Evolutionary conservation across 306 rosid genomes (phyloP).

Genomic region (Parietaria judaica): DNA sequence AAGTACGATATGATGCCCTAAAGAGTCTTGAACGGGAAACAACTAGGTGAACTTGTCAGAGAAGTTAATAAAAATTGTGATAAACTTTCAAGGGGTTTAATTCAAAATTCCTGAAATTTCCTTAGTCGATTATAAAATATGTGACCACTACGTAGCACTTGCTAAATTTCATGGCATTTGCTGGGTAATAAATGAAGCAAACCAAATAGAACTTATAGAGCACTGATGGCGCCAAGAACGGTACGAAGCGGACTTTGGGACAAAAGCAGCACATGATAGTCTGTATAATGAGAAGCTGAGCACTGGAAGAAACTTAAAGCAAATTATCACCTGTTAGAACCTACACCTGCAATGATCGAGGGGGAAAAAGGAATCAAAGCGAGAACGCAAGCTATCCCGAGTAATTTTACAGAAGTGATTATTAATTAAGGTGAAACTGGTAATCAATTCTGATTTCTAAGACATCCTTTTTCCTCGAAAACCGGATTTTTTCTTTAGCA

Average conservation of each 20-base stretch:
- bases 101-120: slow-evolving; percentile 30
- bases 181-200: slow-evolving; percentile 14
- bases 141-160: slow-evolving; percentile 25
- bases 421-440: no score
- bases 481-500: no score
- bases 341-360: slow-evolving; percentile 37
- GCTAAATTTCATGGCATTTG: slow-evolving; percentile 27
- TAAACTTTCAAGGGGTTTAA: slow-evolving; percentile 20
- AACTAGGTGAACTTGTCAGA: not conserved
- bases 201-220: slow-evolving; percentile 20
- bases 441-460: no score
- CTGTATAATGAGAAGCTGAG: slow-evolving; percentile 24
- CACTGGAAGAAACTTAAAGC: slow-evolving; percentile 22
- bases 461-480: no score
- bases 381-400: not conserved
- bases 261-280: slow-evolving; percentile 28
- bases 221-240: slow-evolving; percentile 16
- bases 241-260: slow-evolving; percentile 11
- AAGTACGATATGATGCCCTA: not conserved
- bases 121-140: slow-evolving; percentile 33
- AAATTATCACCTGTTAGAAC: slow-evolving; percentile 30
- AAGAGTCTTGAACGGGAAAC: not conserved
- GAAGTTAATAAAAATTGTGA: not conserved
- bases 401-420: no score
- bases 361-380: slow-evolving; percentile 7